Conservation (phyloP, 371 early-diverging fungal genomes). For the Homolaphlyctis polyrhiza region DNA sequence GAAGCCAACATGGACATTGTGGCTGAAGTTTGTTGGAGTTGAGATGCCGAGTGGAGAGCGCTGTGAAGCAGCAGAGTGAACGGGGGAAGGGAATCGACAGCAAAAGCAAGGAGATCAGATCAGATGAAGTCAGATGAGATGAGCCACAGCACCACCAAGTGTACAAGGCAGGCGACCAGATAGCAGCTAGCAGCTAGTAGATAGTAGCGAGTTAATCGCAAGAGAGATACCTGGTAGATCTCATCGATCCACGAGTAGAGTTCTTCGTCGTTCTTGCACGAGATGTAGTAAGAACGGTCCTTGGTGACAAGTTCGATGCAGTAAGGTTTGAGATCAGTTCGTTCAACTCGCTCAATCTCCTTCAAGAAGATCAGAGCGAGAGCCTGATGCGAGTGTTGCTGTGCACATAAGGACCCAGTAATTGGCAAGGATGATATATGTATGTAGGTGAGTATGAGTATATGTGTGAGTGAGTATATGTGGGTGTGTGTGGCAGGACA, state of each 20-base stretch:
- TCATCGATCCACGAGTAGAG: slow-evolving; percentile 95
- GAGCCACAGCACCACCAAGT: background rate
- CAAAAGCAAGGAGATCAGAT: background rate
- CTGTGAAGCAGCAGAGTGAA: slow-evolving; percentile 27
- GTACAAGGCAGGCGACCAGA: background rate
- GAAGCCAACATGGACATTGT: slow-evolving; percentile 95
- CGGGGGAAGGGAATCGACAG: background rate
- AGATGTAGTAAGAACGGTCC: slow-evolving; percentile 78
- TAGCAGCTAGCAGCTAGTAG: background rate
- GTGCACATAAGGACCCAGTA: background rate
- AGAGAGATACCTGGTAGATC: slow-evolving; percentile 64
- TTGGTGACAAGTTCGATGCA: slow-evolving; percentile 86
- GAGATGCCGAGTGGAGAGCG: slow-evolving; percentile 87
- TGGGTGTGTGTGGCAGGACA: too few relatives aligned
- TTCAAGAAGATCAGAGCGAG: slow-evolving; percentile 78
- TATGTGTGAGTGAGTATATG: too few relatives aligned
- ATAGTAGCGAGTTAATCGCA: background rate
- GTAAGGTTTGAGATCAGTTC: slow-evolving; percentile 79
- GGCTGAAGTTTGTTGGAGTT: slow-evolving; percentile 90
- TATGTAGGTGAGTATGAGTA: too few relatives aligned
- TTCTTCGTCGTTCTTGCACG: slow-evolving; percentile 89
- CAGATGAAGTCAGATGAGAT: background rate
- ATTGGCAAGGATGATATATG: too few relatives aligned
- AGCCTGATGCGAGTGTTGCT: slow-evolving; percentile 60
- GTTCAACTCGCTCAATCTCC: slow-evolving; percentile 75